A percentile compares a stretch with the other conserved stretches of the same genome.
Evolutionary conservation across 169 alveolate genomes (phyloP).

Genomic region (Eimeria sp.): DNA sequence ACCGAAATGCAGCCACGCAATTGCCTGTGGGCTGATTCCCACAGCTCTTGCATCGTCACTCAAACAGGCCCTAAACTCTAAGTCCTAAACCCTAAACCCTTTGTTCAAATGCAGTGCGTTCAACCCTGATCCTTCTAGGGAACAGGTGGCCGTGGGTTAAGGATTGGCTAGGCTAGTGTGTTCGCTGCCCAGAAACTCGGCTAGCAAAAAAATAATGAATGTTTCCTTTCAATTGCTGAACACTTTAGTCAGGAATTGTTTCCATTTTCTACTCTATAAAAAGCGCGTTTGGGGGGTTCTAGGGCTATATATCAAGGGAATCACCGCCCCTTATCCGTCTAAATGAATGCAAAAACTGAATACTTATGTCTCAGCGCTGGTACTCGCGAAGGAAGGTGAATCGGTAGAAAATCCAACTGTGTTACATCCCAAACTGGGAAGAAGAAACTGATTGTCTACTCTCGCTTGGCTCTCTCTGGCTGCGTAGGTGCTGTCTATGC

Average conservation of each 20-base stretch:
- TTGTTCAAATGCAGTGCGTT: not conserved
- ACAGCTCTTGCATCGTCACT: slow-evolving; percentile 24
- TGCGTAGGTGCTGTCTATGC: not conserved
- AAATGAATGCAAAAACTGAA: not conserved
- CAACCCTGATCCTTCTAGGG: no score
- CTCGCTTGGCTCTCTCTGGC: not conserved
- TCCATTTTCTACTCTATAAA: no score
- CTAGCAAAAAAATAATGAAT: no score
- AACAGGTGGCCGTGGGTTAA: not conserved
- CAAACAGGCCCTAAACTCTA: no score
- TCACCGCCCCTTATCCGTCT: no score
- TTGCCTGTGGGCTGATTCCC: not conserved
- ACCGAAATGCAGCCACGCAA: not conserved
- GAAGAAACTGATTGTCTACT: not conserved
- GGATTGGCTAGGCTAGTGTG: not conserved
- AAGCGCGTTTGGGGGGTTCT: no score
- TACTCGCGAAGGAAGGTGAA: not conserved
- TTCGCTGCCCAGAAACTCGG: not conserved
- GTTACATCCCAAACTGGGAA: not conserved
- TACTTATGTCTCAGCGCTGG: not conserved
- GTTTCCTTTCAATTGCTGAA: no score
- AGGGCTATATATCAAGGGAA: no score
- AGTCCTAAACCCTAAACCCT: no score
- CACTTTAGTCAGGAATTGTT: not conserved
- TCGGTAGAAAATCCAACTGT: not conserved